A percentile compares a stretch with the other conserved stretches of the same genome.
Conservation (phyloP, 2,329 filamentous ascomycete species). For the Dactylellina drechsleri region DNA sequence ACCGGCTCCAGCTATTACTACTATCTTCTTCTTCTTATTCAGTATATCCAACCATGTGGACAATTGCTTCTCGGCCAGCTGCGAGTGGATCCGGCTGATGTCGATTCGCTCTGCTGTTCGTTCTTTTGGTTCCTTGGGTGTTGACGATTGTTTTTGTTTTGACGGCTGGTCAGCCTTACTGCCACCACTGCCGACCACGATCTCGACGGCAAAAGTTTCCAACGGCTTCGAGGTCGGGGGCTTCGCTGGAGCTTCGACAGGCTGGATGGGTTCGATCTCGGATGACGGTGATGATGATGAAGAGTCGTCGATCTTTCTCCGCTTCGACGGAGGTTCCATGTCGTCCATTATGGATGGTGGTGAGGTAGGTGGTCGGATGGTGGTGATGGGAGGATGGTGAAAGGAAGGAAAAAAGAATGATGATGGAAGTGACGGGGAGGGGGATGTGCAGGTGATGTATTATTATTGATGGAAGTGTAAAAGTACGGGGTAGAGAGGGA, state of each 20-base stretch:
- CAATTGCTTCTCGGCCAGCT: conserved; percentile 71
- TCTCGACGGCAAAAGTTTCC: conserved; percentile 46
- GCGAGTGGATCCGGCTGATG: conserved; percentile 64
- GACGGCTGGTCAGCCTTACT: conserved; percentile 20
- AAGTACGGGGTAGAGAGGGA: conserved; percentile 11
- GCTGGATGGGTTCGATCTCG: conserved; percentile 15
- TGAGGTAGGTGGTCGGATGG: conserved; percentile 29
- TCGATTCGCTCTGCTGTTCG: conserved; percentile 84
- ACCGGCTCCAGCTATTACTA: conserved; percentile 93
- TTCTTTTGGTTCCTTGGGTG: conserved; percentile 53
- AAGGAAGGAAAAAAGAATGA: conserved; percentile 31
- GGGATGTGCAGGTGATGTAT: conserved; percentile 52
- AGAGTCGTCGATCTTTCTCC: conserved; percentile 69
- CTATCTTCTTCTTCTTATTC: conserved; percentile 92
- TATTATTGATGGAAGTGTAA: not conserved
- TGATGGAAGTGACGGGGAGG: not conserved
- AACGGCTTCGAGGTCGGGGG: conserved; percentile 21
- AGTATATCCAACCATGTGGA: conserved; percentile 78
- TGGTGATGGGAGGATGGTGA: conserved; percentile 31
- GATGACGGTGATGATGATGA: conserved; percentile 18
- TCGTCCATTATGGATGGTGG: conserved; percentile 64
- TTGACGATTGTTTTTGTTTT: conserved; percentile 38
- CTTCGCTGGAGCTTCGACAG: not conserved
- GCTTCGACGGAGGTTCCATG: conserved; percentile 78
- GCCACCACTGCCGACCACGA: conserved; percentile 39